Conservation (phyloP, 768 basidiomycete species). For the Amanita pallidorosea region DNA sequence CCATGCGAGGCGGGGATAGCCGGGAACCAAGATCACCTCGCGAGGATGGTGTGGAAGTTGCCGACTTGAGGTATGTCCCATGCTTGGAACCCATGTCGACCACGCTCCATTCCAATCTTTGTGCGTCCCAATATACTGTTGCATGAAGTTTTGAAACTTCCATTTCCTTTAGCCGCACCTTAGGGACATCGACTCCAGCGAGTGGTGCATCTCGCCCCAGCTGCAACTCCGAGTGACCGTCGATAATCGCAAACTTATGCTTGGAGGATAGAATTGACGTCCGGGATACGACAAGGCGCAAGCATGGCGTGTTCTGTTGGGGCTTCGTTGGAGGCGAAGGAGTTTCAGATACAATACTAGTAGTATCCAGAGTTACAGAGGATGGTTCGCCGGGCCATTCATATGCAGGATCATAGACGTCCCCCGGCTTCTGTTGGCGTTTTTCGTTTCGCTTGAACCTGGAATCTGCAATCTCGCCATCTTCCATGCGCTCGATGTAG, state of each 20-base stretch:
- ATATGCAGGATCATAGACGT: constrained; percentile 36
- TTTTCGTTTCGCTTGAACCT: not conserved
- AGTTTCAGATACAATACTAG: constrained; percentile 4
- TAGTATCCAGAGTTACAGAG: constrained; percentile 13
- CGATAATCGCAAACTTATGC: constrained; percentile 29
- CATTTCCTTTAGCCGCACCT: constrained; percentile 76
- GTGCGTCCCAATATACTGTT: constrained; percentile 59
- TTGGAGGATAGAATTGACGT: constrained; percentile 51
- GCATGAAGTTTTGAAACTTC: constrained; percentile 76
- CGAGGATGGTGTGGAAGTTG: constrained; percentile 14
- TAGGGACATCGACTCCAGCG: constrained; percentile 39
- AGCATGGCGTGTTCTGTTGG: constrained; percentile 16
- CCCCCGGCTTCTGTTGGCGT: constrained; percentile 7
- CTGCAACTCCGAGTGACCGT: constrained; percentile 52
- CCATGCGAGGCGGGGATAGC: constrained; percentile 52
- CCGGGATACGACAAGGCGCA: constrained; percentile 44
- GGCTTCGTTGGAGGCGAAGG: constrained; percentile 7
- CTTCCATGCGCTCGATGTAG: constrained; percentile 11
- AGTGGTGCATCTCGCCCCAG: constrained; percentile 59
- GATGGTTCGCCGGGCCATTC: constrained; percentile 44
- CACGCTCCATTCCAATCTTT: constrained; percentile 51
- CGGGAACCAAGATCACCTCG: constrained; percentile 26
- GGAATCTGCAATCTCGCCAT: constrained; percentile 18
- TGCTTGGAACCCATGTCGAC: constrained; percentile 85
- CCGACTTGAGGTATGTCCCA: constrained; percentile 56